These are phyloP conservation scores for Sergeia podlipaevii DNA, from an alignment of 208 protist genomes.

Conservation along the genomic window DNA sequence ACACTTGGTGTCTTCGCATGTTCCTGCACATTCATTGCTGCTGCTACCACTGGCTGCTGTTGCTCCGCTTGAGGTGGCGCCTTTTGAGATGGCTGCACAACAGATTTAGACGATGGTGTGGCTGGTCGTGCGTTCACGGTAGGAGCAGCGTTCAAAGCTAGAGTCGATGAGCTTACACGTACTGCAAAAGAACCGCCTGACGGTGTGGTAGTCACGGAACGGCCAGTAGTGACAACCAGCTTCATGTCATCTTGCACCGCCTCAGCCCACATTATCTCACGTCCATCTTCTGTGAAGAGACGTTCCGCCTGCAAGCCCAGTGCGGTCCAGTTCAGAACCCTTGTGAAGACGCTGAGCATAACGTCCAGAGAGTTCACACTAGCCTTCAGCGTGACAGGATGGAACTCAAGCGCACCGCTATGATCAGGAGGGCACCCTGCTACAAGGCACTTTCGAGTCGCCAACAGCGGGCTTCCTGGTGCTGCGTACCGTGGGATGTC, in stretches of 20 bases:
- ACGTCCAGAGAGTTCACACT: conserved; percentile 27
- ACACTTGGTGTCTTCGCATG: too few relatives aligned
- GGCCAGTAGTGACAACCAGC: conserved; percentile 58
- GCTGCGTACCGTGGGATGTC: conserved; percentile 25
- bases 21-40: too few relatives aligned
- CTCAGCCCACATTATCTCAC: conserved; percentile 43
- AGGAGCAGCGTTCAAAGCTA: too few relatives aligned
- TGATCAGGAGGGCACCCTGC: neutral
- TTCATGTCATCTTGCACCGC: conserved; percentile 37
- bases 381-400: conserved; percentile 15
- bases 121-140: too few relatives aligned
- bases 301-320: conserved; percentile 27
- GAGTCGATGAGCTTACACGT: too few relatives aligned
- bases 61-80: too few relatives aligned
- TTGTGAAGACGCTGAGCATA: conserved; percentile 39
- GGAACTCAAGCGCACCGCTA: conserved; percentile 13
- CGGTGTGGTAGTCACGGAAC: too few relatives aligned
- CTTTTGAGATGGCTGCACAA: too few relatives aligned
- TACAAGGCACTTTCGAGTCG: conserved; percentile 9
- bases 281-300: conserved; percentile 58
- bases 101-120: too few relatives aligned
- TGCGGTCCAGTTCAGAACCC: conserved; percentile 43
- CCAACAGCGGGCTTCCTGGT: neutral
- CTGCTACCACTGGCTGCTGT: too few relatives aligned
- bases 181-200: too few relatives aligned